These are phyloP conservation scores for Cydonia oblonga DNA, from an alignment of 331 rosid species.

Conservation along the genomic window DNA sequence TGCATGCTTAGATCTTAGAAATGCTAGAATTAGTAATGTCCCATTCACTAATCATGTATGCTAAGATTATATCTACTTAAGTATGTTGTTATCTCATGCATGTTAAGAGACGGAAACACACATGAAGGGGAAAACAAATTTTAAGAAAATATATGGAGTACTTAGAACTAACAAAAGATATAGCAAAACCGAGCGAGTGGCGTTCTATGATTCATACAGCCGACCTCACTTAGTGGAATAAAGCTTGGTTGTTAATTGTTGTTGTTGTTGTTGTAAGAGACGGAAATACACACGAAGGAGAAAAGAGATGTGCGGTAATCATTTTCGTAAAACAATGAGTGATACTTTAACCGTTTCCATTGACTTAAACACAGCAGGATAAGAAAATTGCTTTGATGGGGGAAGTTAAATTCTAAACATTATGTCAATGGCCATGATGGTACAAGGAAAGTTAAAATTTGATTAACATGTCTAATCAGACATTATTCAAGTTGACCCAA, in stretches of 20 bases:
- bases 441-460: neutral
- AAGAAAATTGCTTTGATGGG: neutral
- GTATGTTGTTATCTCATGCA: neutral
- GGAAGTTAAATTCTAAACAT: neutral
- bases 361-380: neutral
- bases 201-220: too few relatives aligned
- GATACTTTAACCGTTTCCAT: neutral
- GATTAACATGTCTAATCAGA: neutral
- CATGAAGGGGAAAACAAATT: too few relatives aligned
- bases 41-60: neutral
- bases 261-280: too few relatives aligned
- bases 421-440: neutral
- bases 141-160: too few relatives aligned
- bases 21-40: neutral
- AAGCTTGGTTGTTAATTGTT: too few relatives aligned
- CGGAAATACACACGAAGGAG: neutral
- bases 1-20: neutral
- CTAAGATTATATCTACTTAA: neutral
- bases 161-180: too few relatives aligned
- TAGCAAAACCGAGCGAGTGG: too few relatives aligned
- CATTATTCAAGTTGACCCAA: neutral
- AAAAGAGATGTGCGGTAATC: neutral
- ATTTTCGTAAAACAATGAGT: neutral
- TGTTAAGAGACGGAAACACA: too few relatives aligned
- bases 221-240: too few relatives aligned